Evolutionary conservation across 2,329 filamentous ascomycete species (phyloP), one percentile per base, ranked within the genome.

Genomic region (Chalara sp.): DNA sequence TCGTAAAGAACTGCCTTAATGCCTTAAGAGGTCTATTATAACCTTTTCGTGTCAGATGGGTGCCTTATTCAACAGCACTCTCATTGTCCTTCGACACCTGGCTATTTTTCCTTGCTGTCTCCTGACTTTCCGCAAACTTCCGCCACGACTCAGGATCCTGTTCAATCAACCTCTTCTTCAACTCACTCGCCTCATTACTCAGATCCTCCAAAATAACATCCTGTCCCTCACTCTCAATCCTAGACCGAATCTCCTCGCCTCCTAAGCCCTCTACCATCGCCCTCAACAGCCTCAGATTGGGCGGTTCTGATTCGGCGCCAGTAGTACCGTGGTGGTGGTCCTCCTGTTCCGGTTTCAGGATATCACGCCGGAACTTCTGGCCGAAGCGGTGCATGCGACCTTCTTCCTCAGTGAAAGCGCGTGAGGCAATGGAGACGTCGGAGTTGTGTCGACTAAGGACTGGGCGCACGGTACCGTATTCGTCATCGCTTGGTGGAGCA

Each of bases 351-450:
- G 61, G 55, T 46, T 73, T 75, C 29, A 86, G 69, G 37, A 87
- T 74, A 52, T 84, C 80, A 41, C 82, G 79, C 21, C 83, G 79
- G 43, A 87, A 72, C 56, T 79, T 76, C 60, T 87, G 83, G 32
- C 83, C 81, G 37, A 87, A 76, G 30, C 84, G 80, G 61, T 86
- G 84, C 58, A 87, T 76, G 32, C 79, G 79, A 32, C 84, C 84
- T 75, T 88, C 84, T 69, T 88, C 84, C 44, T 81, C 75, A 1
- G 78, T 76, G 53, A 85, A 76, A 28, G 79, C 80, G 47, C 80
- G 80, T 4, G 80, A 79, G 43, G 83, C 81, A 7, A 87, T 74
- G 2, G 79, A 84, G n/a, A 85, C 83, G 58, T 86, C 82, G 1
- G 80, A 84, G 58, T 78, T 79, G 55, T 80, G 76, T 32, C 83